phyloP scores from a whole-genome alignment of 2,329 filamentous ascomycete species.

The Fusarium sororula region DNA sequence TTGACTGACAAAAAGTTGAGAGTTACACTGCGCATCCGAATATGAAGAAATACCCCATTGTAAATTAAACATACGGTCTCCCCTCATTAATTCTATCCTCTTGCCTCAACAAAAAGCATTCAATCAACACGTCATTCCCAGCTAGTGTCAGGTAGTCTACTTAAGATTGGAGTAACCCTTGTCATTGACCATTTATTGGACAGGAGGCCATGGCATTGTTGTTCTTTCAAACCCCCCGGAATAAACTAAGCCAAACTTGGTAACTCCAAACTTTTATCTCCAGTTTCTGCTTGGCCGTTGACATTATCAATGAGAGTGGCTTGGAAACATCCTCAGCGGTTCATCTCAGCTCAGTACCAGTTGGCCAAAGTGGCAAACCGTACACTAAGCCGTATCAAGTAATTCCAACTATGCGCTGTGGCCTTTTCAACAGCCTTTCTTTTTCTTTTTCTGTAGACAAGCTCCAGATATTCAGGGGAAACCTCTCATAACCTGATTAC shows the following conservation, averaged over 20 bases:
- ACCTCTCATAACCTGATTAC: too few relatives aligned
- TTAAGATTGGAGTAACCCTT: not conserved
- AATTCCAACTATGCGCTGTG: not conserved
- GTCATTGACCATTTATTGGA: not conserved
- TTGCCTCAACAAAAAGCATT: not conserved
- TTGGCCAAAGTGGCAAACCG: not conserved
- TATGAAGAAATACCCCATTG: not conserved
- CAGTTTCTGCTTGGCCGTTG: not conserved
- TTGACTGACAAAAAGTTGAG: not conserved
- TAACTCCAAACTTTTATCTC: not conserved
- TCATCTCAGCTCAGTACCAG: not conserved
- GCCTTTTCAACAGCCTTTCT: not conserved
- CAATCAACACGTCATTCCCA: not conserved
- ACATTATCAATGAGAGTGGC: not conserved
- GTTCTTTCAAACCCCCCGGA: not conserved
- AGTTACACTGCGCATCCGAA: not conserved
- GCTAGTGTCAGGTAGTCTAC: not conserved
- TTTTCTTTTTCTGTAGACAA: not conserved
- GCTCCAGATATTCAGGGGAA: not conserved
- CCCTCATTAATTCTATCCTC: accelerated
- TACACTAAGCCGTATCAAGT: not conserved
- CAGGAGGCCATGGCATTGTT: not conserved
- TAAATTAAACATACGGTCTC: not conserved
- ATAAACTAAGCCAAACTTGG: not conserved
- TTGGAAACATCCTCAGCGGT: not conserved